phyloP scores from a whole-genome alignment of 1,284 basidiomycete species.

The Pholiota adiposa region DNA sequence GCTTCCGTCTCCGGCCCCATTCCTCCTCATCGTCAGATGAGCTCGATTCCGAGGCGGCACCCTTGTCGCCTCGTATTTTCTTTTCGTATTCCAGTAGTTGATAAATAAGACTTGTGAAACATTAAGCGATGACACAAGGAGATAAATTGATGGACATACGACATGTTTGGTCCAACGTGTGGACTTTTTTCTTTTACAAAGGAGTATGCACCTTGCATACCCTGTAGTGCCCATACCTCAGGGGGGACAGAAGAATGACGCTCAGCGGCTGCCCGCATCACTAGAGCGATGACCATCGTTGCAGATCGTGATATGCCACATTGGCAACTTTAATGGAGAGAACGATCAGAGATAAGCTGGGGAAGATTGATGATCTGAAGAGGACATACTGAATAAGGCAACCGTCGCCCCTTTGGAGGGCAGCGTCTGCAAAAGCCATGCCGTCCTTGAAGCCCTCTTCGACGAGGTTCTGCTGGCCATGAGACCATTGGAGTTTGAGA shows the following conservation, averaged over 20 bases:
- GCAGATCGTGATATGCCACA: slow-evolving; percentile 96
- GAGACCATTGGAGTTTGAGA: slow-evolving; percentile 93
- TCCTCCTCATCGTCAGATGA: slow-evolving; percentile 79
- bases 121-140: slow-evolving; percentile 14
- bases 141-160: slow-evolving; percentile 58
- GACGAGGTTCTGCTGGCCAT: slow-evolving; percentile 90
- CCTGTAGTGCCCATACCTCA: slow-evolving; percentile 78
- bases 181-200: slow-evolving; percentile 89
- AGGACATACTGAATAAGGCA: slow-evolving; percentile 82
- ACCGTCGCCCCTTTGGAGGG: slow-evolving; percentile 73
- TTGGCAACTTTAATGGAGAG: slow-evolving; percentile 71
- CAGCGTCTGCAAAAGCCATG: slow-evolving; percentile 82
- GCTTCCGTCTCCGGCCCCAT: slow-evolving; percentile 75
- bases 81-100: slow-evolving; percentile 95
- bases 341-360: slow-evolving; percentile 17
- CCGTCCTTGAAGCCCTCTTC: slow-evolving; percentile 76
- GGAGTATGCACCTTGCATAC: slow-evolving; percentile 93
- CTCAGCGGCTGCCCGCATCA: slow-evolving; percentile 90
- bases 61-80: slow-evolving; percentile 59
- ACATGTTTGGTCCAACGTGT: slow-evolving; percentile 95
- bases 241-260: slow-evolving; percentile 68
- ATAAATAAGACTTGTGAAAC: slow-evolving; percentile 81
- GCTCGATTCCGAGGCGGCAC: slow-evolving; percentile 51
- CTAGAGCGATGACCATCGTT: slow-evolving; percentile 90
- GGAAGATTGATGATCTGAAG: slow-evolving; percentile 12